phyloP scores from a whole-genome alignment of 192 early-diverging fungal genomes.

The Entomortierella lignicola region DNA sequence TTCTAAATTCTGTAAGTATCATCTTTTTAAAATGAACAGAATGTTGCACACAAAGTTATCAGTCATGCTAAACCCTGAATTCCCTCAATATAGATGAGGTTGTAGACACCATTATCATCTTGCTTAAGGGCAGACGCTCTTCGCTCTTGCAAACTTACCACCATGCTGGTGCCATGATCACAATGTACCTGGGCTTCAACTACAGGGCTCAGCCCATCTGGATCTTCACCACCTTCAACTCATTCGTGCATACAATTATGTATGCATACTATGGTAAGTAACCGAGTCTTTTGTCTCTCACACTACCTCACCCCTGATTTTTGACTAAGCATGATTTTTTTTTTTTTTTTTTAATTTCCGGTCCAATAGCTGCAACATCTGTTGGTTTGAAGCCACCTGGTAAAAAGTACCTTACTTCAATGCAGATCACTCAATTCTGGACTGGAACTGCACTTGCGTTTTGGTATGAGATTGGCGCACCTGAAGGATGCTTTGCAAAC shows the following conservation, averaged over 20 bases:
- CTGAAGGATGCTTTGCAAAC: constrained; percentile 52
- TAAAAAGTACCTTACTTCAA: constrained; percentile 73
- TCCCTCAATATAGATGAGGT: constrained; percentile 63
- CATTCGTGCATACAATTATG: constrained; percentile 82
- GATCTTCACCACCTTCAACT: constrained; percentile 77
- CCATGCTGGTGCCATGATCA: constrained; percentile 76
- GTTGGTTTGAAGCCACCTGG: constrained; percentile 72
- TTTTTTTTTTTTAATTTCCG: not conserved
- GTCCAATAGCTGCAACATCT: constrained; percentile 60
- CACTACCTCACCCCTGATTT: not conserved
- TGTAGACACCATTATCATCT: constrained; percentile 80
- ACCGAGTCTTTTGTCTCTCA: not conserved
- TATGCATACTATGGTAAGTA: constrained; percentile 71
- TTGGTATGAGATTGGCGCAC: constrained; percentile 68
- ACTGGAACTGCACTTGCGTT: constrained; percentile 67
- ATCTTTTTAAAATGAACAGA: not conserved
- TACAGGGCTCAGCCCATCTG: constrained; percentile 70
- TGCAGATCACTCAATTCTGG: constrained; percentile 83
- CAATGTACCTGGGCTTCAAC: constrained; percentile 70
- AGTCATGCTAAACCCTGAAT: too few relatives aligned
- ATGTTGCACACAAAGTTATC: too few relatives aligned
- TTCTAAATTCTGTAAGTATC: constrained; percentile 72
- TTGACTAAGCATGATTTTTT: not conserved
- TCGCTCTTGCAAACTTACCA: constrained; percentile 79
- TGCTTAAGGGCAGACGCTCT: constrained; percentile 72